These are phyloP conservation scores for Aspergillus cejpii DNA, from an alignment of 2,329 filamentous ascomycete species.

Conservation along the genomic window DNA sequence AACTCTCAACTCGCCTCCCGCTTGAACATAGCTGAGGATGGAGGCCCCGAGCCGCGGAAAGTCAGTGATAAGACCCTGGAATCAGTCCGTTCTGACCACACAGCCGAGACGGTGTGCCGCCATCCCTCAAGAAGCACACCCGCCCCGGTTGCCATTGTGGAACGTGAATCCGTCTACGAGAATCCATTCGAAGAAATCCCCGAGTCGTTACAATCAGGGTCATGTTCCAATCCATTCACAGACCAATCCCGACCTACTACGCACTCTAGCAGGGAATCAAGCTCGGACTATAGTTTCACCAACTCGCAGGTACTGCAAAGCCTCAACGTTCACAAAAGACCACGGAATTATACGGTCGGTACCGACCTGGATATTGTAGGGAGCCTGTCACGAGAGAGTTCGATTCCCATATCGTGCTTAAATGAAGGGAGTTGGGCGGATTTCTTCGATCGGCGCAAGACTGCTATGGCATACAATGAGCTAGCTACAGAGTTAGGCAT, in stretches of 20 bases:
- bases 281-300: slow-evolving; percentile 11
- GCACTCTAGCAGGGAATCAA: slow-evolving; percentile 9
- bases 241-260: slow-evolving; percentile 3
- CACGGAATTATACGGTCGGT: slow-evolving; percentile 8
- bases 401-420: slow-evolving; percentile 18
- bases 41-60: slow-evolving; percentile 20
- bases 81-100: slow-evolving; percentile 31
- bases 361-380: slow-evolving; percentile 8
- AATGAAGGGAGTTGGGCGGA: slow-evolving; percentile 18
- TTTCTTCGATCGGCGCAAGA: slow-evolving; percentile 21
- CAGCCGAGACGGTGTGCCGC: slow-evolving; percentile 28
- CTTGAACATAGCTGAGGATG: slow-evolving; percentile 1
- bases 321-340: slow-evolving; percentile 2
- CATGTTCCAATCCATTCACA: slow-evolving; percentile 10
- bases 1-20: not conserved
- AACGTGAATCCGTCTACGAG: slow-evolving; percentile 10
- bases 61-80: slow-evolving; percentile 28
- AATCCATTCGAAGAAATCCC: slow-evolving; percentile 14
- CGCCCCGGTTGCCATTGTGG: slow-evolving; percentile 17
- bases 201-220: slow-evolving; percentile 8
- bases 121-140: slow-evolving; percentile 27
- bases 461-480: slow-evolving; percentile 27
- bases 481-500: slow-evolving; percentile 22
- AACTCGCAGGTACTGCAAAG: not conserved
- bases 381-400: slow-evolving; percentile 17